These are phyloP conservation scores for Hypomontagnella submonticulosa DNA, from an alignment of 495 filamentous ascomycete species.

Conservation along the genomic window DNA sequence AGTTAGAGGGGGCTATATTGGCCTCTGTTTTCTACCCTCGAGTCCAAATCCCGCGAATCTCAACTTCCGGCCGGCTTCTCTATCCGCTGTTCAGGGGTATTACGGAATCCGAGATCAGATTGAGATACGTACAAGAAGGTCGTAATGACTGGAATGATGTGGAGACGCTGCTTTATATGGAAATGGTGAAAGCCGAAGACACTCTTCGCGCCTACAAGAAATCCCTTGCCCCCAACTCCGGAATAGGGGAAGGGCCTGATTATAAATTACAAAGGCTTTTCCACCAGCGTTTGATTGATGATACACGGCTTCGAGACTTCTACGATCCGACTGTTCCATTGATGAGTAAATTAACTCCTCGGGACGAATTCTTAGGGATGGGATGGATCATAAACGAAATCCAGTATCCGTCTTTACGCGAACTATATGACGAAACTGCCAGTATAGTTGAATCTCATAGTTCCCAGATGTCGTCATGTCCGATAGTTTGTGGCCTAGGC, in stretches of 20 bases:
- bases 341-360: background rate
- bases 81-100: background rate
- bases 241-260: too few relatives aligned
- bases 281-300: too few relatives aligned
- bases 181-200: slow-evolving; percentile 2
- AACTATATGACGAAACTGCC: background rate
- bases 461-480: background rate
- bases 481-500: background rate
- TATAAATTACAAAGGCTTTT: too few relatives aligned
- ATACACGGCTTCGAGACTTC: background rate
- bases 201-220: background rate
- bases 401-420: background rate
- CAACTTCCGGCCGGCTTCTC: background rate
- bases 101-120: background rate
- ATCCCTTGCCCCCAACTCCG: background rate
- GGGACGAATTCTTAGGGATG: background rate
- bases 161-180: background rate
- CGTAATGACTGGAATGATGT: background rate
- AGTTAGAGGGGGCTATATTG: background rate
- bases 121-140: background rate
- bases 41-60: background rate
- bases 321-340: background rate
- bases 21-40: background rate
- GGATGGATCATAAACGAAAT: background rate
- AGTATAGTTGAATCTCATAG: background rate